These are phyloP conservation scores for Diaporthe ilicicola DNA, from an alignment of 2,329 filamentous ascomycete species.

Conservation along the genomic window DNA sequence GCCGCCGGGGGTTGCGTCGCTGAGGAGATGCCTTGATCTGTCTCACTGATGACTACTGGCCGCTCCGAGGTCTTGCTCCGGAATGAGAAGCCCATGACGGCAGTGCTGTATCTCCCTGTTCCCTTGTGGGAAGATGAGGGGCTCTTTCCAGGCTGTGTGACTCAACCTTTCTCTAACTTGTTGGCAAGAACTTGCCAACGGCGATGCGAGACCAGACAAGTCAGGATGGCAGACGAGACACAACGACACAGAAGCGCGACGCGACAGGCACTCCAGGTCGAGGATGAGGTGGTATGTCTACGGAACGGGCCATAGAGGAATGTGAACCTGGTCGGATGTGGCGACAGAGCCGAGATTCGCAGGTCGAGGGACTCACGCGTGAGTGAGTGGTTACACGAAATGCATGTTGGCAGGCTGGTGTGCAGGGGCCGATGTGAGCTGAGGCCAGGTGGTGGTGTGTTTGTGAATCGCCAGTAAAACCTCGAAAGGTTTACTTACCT, in stretches of 20 bases:
- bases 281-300: background rate
- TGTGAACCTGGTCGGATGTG: background rate
- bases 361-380: background rate
- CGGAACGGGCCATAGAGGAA: background rate
- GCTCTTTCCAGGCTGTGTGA: background rate
- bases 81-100: slow-evolving; percentile 15
- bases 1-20: background rate
- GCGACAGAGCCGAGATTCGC: background rate
- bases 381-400: slow-evolving; percentile 1
- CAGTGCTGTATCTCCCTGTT: background rate
- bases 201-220: background rate
- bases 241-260: background rate
- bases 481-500: background rate
- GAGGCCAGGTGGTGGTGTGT: background rate
- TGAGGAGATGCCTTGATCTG: background rate
- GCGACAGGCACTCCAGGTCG: background rate
- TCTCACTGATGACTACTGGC: slow-evolving; percentile 1
- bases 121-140: too few species aligned
- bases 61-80: slow-evolving; percentile 9
- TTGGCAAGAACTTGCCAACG: background rate
- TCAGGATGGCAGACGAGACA: background rate
- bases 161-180: background rate
- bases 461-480: background rate
- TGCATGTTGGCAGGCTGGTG: background rate
- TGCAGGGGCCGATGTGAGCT: background rate